Base-by-base conservation (phyloP, 345 rosid genomes). In the Pugionium dolabratum region DNA sequence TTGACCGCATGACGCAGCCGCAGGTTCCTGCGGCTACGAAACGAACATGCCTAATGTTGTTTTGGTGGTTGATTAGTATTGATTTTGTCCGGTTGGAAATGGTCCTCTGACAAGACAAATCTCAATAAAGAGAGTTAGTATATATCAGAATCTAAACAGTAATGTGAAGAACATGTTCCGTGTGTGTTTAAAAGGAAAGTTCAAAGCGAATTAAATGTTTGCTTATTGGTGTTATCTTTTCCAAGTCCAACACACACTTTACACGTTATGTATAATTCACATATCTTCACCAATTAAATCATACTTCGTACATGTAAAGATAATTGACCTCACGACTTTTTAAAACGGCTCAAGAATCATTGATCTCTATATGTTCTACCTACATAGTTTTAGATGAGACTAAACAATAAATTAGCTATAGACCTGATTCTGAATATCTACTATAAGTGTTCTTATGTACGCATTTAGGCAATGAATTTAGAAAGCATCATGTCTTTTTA, bases 181-280 rank as follows among this genome's bases (percentile, higher is more conserved):
- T 62, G 43, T 71, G 69, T 62, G 58, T 54, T 47, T 29, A 47
- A 35, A 45, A 54, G 63, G 55, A 29, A 70, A 62, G 57, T 71
- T 54, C 75, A 71, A 71, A 62, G 58, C 64, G 69, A 63, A 71
- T 9, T 55, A 18, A 54, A 37, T 70, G 48, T 62, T 62, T 70
- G 49, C 42, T 61, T 61, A 36, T 36, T 52, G 41, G 28, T 37
- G 36, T 35, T 69, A 43, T 46, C 18, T 18, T n/a, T 42, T 40
- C 54, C 26, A 11, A 70, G 29, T 71, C 51, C 44, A 62, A 40
- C 25, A 47, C 25, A 47, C 49, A 44, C 44, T 70, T 70, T 46
- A 37, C 68, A 70, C 55, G 67, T 52, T 51, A 26, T 45, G 18
- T 18, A 18, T 18, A 18, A 5, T 11, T 28, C 40, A 33, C 37